A percentile compares a stretch with the other conserved stretches of the same genome.
These are phyloP conservation scores for Mortierella sp. DNA, from an alignment of 371 early-diverging fungal genomes.

Conservation along the genomic window DNA sequence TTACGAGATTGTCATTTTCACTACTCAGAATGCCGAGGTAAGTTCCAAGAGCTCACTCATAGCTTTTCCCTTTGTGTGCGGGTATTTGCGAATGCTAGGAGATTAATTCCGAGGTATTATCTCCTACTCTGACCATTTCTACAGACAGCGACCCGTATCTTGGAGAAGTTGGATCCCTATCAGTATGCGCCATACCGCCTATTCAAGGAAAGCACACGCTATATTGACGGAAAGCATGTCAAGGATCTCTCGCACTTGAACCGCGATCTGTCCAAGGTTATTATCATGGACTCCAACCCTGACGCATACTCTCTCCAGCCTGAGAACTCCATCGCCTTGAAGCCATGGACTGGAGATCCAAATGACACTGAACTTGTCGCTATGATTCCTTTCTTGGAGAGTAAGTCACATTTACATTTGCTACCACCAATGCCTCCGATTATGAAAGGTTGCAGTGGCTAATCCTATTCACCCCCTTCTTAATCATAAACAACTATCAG, in stretches of 20 bases:
- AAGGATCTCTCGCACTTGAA: slow-evolving; percentile 94
- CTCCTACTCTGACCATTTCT: slow-evolving; percentile 4
- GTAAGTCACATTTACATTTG: slow-evolving; percentile 44
- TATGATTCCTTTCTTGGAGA: slow-evolving; percentile 92
- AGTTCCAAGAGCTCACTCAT: neutral
- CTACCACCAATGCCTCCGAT: neutral
- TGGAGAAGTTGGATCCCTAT: slow-evolving; percentile 92
- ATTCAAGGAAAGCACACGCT: slow-evolving; percentile 89
- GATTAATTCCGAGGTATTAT: neutral
- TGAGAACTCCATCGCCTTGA: slow-evolving; percentile 87
- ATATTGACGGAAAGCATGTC: slow-evolving; percentile 85
- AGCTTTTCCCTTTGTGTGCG: neutral
- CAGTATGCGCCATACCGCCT: slow-evolving; percentile 86
- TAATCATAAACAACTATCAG: slow-evolving; percentile 34
- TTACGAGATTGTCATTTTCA: slow-evolving; percentile 96
- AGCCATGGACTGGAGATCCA: slow-evolving; percentile 89
- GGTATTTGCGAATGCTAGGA: neutral
- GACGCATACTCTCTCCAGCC: slow-evolving; percentile 87
- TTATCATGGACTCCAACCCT: slow-evolving; percentile 91
- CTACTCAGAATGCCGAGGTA: slow-evolving; percentile 76
- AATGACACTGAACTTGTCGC: slow-evolving; percentile 84
- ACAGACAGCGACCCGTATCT: slow-evolving; percentile 75
- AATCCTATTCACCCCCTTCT: slow-evolving; percentile 6
- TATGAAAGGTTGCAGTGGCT: neutral
- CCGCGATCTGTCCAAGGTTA: slow-evolving; percentile 91